These are phyloP conservation scores for Misopates orontium DNA, from an alignment of 257 asterid genomes.

Conservation along the genomic window DNA sequence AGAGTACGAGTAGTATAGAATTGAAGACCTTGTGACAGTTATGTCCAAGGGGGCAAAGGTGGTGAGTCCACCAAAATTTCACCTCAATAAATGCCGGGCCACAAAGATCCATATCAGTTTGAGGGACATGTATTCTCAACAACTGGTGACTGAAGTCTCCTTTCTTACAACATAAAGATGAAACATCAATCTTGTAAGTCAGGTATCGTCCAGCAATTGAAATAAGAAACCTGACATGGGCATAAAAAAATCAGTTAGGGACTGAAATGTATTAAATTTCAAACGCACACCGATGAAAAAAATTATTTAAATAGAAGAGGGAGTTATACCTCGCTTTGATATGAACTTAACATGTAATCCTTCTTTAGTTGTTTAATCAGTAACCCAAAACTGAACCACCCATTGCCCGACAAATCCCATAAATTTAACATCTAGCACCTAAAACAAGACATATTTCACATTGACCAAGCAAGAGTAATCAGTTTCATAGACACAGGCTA, in stretches of 20 bases:
- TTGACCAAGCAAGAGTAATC: too few species aligned
- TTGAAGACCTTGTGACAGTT: not conserved
- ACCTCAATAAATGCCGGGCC: conserved; percentile 97
- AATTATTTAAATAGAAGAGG: not conserved
- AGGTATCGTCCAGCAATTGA: conserved; percentile 82
- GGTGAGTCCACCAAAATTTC: conserved; percentile 17
- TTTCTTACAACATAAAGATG: conserved; percentile 44
- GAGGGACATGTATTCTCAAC: conserved; percentile 65
- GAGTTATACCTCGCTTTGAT: not conserved
- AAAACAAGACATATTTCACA: too few species aligned
- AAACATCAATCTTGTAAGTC: conserved; percentile 46
- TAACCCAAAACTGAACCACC: too few species aligned
- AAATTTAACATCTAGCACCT: too few species aligned
- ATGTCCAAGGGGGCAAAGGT: not conserved
- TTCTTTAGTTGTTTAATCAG: too few species aligned
- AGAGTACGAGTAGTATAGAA: not conserved
- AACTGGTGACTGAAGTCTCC: conserved; percentile 58
- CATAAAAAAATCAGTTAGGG: too few species aligned
- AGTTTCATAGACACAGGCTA: too few species aligned
- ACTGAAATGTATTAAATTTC: too few species aligned
- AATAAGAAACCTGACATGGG: conserved; percentile 65
- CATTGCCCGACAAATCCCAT: too few species aligned
- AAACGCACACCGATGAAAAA: not conserved
- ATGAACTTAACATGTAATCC: too few species aligned
- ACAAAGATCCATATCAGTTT: conserved; percentile 46